phyloP scores from a whole-genome alignment of 805 yeast genomes.

The Teunomyces aglyptinius region DNA sequence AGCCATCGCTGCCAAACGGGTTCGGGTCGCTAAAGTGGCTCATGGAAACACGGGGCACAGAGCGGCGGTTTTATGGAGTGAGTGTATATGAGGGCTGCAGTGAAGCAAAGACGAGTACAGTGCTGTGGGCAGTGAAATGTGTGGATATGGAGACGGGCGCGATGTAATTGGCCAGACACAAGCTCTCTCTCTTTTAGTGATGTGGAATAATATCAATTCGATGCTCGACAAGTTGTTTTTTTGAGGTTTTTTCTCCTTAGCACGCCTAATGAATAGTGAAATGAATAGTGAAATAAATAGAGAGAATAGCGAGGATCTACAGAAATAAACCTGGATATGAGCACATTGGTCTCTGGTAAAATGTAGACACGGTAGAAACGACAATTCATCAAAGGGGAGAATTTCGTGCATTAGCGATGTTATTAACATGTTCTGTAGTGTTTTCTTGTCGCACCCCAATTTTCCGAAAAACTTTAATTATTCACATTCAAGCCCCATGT shows the following conservation, averaged over 20 bases:
- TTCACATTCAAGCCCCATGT: constrained; percentile 46
- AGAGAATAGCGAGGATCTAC: no score
- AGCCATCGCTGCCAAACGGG: background rate
- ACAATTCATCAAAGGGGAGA: no score
- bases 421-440: no score
- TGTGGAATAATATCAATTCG: background rate
- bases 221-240: background rate
- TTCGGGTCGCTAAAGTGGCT: constrained; percentile 4
- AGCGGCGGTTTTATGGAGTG: background rate
- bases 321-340: no score
- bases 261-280: background rate
- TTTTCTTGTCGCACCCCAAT: no score
- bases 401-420: no score
- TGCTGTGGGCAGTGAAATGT: background rate
- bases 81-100: background rate
- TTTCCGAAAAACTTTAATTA: no score
- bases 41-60: background rate
- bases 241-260: background rate
- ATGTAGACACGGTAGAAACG: no score
- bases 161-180: no score
- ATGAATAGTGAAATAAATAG: background rate
- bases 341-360: no score
- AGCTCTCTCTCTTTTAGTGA: no score
- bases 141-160: no score
- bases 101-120: background rate